Conservation (phyloP, 1,284 basidiomycete genomes). For the Xanthoconium separans region DNA sequence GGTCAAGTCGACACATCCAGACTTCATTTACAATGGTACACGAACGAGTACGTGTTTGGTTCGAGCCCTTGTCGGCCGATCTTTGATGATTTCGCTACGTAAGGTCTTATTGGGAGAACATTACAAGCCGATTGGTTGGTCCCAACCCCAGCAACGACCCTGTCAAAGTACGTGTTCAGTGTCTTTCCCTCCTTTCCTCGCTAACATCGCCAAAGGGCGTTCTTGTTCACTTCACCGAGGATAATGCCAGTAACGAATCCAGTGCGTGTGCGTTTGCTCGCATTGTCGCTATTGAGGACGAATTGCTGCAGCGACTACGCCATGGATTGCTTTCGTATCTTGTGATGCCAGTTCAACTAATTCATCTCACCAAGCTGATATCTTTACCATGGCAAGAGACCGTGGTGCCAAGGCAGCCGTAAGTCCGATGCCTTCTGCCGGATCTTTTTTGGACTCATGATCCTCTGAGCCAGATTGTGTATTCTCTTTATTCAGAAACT, state of each 20-base stretch:
- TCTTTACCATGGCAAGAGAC: slow-evolving; percentile 77
- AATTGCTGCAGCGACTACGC: slow-evolving; percentile 57
- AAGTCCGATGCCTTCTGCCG: slow-evolving; percentile 20
- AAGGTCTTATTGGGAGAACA: slow-evolving; percentile 51
- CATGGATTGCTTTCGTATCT: slow-evolving; percentile 86
- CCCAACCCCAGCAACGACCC: slow-evolving; percentile 43
- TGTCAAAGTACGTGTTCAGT: slow-evolving; percentile 45
- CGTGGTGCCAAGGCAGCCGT: slow-evolving; percentile 79
- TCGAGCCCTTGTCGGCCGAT: slow-evolving; percentile 2
- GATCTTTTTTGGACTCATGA: neutral
- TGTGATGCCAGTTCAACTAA: slow-evolving; percentile 77
- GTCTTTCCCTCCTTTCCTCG: neutral
- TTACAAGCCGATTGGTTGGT: slow-evolving; percentile 60
- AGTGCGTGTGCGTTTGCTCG: slow-evolving; percentile 21
- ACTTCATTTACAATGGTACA: slow-evolving; percentile 64
- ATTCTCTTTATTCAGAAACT: slow-evolving; percentile 65
- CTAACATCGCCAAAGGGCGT: slow-evolving; percentile 51
- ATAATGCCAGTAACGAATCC: slow-evolving; percentile 41
- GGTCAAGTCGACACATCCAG: slow-evolving; percentile 58
- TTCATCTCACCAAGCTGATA: slow-evolving; percentile 57
- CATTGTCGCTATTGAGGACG: slow-evolving; percentile 8
- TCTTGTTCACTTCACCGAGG: slow-evolving; percentile 77
- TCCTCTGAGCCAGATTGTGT: slow-evolving; percentile 57
- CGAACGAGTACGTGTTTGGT: slow-evolving; percentile 40
- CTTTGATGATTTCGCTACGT: slow-evolving; percentile 7